Evolutionary conservation across 208 protist genomes (phyloP).

Genomic region (Tetramitus jugosus): DNA sequence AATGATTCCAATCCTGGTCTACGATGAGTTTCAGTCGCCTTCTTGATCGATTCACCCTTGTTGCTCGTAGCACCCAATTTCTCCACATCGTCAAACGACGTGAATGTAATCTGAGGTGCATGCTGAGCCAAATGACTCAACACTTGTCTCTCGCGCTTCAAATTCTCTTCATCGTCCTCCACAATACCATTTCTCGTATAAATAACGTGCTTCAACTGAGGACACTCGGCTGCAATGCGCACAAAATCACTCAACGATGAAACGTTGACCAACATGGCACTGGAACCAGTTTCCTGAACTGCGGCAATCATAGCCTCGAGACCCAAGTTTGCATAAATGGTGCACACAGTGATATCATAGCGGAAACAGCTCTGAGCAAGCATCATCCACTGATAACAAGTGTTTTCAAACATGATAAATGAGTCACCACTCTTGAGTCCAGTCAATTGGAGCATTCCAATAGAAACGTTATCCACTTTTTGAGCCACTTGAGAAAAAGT

Average conservation of each 20-base stretch:
- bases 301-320: background rate
- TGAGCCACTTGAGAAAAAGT: background rate
- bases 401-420: conserved; percentile 6
- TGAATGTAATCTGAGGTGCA: too few species aligned
- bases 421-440: background rate
- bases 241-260: background rate
- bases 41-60: background rate
- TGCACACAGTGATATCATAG: background rate
- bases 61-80: too few species aligned
- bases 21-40: background rate
- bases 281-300: background rate
- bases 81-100: too few species aligned
- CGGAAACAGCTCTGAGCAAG: background rate
- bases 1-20: background rate
- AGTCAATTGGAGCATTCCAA: background rate
- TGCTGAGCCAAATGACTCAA: too few species aligned
- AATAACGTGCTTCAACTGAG: background rate
- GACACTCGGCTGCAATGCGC: background rate
- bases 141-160: too few species aligned
- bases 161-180: background rate
- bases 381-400: background rate
- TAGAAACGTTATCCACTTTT: background rate
- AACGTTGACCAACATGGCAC: background rate
- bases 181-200: background rate
- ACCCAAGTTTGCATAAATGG: background rate